Percentiles rank a stretch among this genome's conserved stretches.
These are phyloP conservation scores for Acanthamoeba triangularis DNA, from an alignment of 208 protist species.

Conservation along the genomic window DNA sequence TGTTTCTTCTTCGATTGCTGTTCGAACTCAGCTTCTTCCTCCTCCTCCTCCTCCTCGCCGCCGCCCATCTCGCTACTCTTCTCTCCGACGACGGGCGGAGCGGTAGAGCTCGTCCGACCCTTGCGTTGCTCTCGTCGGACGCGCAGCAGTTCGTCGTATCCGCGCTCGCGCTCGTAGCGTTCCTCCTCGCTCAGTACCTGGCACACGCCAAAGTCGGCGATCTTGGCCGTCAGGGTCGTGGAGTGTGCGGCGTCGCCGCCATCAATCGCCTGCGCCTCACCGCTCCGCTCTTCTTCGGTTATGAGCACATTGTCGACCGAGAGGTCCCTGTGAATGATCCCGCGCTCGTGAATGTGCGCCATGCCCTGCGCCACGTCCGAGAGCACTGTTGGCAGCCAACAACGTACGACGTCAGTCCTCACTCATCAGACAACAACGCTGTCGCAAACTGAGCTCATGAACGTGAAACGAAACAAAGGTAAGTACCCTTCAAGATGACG, in stretches of 20 bases:
- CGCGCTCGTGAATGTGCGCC: slow-evolving; percentile 19
- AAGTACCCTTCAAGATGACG: slow-evolving; percentile 15
- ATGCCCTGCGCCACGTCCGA: slow-evolving; percentile 41
- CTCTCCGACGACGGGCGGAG: neutral
- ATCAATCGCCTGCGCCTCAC: neutral
- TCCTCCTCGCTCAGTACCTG: neutral
- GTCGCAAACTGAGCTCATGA: no score
- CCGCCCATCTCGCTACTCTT: neutral
- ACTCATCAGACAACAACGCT: neutral
- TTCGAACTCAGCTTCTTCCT: neutral
- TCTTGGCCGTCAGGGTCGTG: neutral
- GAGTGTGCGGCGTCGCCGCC: neutral
- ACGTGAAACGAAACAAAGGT: neutral
- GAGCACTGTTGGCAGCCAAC: neutral
- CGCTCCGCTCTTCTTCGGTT: neutral
- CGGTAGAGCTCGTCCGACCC: no score
- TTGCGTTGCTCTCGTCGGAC: neutral
- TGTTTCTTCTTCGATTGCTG: neutral
- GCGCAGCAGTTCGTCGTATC: neutral
- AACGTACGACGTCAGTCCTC: neutral
- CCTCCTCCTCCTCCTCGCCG: neutral
- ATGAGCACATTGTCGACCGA: slow-evolving; percentile 68
- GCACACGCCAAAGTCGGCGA: slow-evolving; percentile 71
- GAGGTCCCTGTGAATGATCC: slow-evolving; percentile 67
- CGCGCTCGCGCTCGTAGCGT: neutral